These are phyloP conservation scores for Clonostachys sp. DNA, from an alignment of 2,329 filamentous ascomycete genomes.

Conservation along the genomic window DNA sequence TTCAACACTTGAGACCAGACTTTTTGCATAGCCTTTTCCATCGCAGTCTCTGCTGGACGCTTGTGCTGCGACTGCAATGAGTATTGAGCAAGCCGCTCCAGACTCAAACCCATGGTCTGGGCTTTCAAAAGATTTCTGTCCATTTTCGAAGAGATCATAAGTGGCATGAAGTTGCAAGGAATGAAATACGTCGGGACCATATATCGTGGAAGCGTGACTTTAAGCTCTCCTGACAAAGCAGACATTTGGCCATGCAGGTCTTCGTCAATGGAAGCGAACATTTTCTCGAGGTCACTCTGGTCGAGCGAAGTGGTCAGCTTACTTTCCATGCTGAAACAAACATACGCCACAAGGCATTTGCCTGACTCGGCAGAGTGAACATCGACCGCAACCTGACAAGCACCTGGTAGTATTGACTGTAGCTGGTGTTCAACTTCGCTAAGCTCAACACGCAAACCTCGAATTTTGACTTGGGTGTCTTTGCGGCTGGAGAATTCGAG, in stretches of 20 bases:
- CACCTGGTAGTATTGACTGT: neutral
- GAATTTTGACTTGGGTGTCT: conserved; percentile 3
- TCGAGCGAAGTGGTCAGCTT: neutral
- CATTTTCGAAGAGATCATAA: conserved; percentile 6
- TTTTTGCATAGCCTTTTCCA: conserved; percentile 13
- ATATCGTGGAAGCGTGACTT: conserved; percentile 4
- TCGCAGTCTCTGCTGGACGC: neutral
- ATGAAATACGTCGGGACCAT: conserved; percentile 7
- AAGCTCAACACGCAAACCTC: conserved; percentile 2
- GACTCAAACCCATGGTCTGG: neutral
- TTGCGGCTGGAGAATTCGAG: conserved; percentile 13
- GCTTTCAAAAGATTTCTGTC: conserved; percentile 4
- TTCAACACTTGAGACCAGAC: conserved; percentile 38
- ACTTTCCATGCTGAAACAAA: conserved; percentile 3
- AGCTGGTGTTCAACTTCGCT: conserved; percentile 2
- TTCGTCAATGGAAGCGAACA: conserved; percentile 1
- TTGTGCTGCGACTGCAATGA: neutral
- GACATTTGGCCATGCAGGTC: neutral
- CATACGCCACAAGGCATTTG: neutral
- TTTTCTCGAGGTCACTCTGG: neutral
- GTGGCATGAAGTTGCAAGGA: conserved; percentile 4
- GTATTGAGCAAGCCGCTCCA: neutral
- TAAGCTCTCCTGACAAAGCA: neutral
- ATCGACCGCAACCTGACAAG: neutral
- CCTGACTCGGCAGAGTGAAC: neutral